These are phyloP conservation scores for Solanum dulcamara DNA, from an alignment of 257 asterid species.

Conservation along the genomic window DNA sequence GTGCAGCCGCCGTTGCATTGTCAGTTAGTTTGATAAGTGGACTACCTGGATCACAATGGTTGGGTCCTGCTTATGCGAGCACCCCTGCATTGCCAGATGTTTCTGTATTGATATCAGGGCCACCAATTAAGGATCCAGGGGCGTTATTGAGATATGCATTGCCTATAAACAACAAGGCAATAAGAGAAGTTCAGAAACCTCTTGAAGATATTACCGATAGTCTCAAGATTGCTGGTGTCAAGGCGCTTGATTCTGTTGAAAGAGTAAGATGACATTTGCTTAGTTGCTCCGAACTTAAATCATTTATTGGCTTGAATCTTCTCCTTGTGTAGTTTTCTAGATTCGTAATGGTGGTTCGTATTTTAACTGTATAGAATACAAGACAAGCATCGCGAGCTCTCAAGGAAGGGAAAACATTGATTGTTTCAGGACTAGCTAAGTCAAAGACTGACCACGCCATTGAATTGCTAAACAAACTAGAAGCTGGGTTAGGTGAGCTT, in stretches of 20 bases:
- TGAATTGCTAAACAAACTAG: constrained; percentile 70
- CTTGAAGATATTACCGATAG: constrained; percentile 95
- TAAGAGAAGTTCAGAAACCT: constrained; percentile 95
- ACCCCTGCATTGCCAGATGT: constrained; percentile 68
- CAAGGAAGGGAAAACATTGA: constrained; percentile 65
- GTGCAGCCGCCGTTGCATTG: constrained; percentile 66
- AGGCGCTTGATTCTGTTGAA: constrained; percentile 83
- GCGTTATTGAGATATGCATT: constrained; percentile 81
- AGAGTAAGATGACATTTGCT: constrained; percentile 42
- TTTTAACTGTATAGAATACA: constrained; percentile 48
- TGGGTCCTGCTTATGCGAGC: constrained; percentile 40
- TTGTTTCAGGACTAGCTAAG: constrained; percentile 75
- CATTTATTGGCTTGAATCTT: neutral
- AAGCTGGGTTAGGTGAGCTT: constrained; percentile 72
- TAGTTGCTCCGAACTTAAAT: neutral
- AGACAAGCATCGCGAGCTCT: constrained; percentile 78
- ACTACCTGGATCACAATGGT: constrained; percentile 32
- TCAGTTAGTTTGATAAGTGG: constrained; percentile 60
- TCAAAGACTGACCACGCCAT: constrained; percentile 76
- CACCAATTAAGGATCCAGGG: constrained; percentile 96
- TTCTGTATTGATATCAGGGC: constrained; percentile 87
- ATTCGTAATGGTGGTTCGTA: neutral
- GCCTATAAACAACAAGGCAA: constrained; percentile 90
- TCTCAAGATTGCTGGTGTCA: constrained; percentile 71
- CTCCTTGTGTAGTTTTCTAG: neutral